Evolutionary conservation across 1,139 yeast genomes (phyloP), one percentile per base, ranked within the genome.

Genomic region (Zhuliangozyma parablackwelliae): DNA sequence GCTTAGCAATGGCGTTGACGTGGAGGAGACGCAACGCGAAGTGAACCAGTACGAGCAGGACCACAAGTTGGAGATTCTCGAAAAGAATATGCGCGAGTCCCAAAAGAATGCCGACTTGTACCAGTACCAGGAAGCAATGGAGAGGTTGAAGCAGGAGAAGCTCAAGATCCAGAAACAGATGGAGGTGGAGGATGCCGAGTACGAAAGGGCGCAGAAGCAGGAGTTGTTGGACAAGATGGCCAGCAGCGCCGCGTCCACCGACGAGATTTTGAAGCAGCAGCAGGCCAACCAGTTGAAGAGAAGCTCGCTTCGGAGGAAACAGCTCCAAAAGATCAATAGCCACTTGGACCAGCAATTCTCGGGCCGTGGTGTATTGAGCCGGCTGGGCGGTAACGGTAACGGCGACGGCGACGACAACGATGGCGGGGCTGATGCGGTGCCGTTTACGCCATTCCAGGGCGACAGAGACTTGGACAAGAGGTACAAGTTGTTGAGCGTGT

Each of bases 361-460:
- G 32, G 47, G 50, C 27, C 16, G 16, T 16, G 16, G 16, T 16
- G 6, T 23, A 2, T 7, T 7, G 7, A 23, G 9, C 9, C 38
- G 36, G 27, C 21, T 21, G 13, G 36, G 50, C n/a, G n/a, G n/a
- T n/a, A n/a, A n/a, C n/a, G n/a, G 32, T 53, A 56, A 21, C 27
- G 58, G 53, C 36, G 58, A 41, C 8, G 46, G 46, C 25, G 46
- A 52, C 12, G 59, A 34, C 10, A 30, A 30, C 20, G 34, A 54
- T 16, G 47, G 43, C 28, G 56, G 48, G 26, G 57, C 33, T 13
- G 53, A 54, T 28, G 65, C 77, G 2, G 66, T 77, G 3, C 97
- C 97, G 23, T 92, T 90, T 57, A 89, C 97, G 3, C 97, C 98
- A 10, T 90, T 92, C 61, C 80, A 80, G 52, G 97, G 97, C 35